These are phyloP conservation scores for Phytophthora lateralis DNA, from an alignment of 352 stramenopile genomes.

Conservation along the genomic window DNA sequence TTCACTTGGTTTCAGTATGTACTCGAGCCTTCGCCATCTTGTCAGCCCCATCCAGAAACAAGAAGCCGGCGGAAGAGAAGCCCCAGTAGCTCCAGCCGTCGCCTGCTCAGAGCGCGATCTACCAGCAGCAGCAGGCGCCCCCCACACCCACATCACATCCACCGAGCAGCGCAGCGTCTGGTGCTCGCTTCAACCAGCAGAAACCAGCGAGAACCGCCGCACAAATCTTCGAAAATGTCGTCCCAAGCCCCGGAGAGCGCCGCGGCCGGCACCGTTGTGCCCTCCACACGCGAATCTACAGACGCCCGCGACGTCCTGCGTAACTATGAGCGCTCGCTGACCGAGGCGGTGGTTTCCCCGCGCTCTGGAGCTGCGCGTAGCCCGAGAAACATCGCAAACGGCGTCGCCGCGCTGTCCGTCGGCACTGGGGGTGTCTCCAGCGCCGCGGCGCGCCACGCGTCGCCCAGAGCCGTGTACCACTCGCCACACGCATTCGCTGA, in stretches of 20 bases:
- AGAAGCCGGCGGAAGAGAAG: conserved; percentile 28
- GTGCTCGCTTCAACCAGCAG: conserved; percentile 22
- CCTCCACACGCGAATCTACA: conserved; percentile 8
- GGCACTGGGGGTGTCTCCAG: background rate
- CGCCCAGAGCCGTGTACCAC: conserved; percentile 66
- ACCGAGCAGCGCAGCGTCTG: conserved; percentile 8
- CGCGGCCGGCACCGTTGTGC: background rate
- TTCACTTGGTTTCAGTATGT: conserved; percentile 14
- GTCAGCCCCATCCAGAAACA: conserved; percentile 19
- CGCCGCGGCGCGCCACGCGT: conserved; percentile 28
- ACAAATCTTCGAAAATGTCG: conserved; percentile 4
- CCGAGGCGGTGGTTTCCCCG: conserved; percentile 20
- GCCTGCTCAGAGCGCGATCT: conserved; percentile 20
- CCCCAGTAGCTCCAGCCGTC: conserved; percentile 4
- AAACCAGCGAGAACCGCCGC: conserved; percentile 7
- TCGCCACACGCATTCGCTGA: conserved; percentile 58
- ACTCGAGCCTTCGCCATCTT: conserved; percentile 15
- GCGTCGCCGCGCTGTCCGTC: conserved; percentile 14
- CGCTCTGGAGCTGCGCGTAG: conserved; percentile 5
- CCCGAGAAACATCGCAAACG: conserved; percentile 13
- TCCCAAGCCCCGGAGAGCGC: conserved; percentile 1
- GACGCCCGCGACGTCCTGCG: conserved; percentile 31
- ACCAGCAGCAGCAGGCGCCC: background rate
- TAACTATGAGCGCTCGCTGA: conserved; percentile 28
- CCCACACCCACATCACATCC: conserved; percentile 13